These are phyloP conservation scores for Ascocoryne sarcoides DNA, from an alignment of 2,329 filamentous ascomycete genomes.

Conservation along the genomic window DNA sequence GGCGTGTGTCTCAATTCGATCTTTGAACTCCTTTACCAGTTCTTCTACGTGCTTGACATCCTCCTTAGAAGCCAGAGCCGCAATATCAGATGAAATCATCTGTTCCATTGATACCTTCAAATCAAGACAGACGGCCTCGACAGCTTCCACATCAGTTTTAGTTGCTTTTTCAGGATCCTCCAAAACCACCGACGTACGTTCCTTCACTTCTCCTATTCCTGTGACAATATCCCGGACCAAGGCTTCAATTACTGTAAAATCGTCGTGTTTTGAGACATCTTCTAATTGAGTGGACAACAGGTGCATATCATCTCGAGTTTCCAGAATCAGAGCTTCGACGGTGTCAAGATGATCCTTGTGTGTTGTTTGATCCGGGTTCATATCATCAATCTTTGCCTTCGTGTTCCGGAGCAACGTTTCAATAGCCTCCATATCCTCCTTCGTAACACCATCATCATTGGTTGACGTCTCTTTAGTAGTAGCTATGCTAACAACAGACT, in stretches of 20 bases:
- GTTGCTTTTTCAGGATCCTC: constrained; percentile 52
- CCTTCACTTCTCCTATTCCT: constrained; percentile 64
- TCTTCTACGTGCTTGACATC: constrained; percentile 63
- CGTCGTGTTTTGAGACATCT: constrained; percentile 65
- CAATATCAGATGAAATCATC: constrained; percentile 61
- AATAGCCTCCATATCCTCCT: constrained; percentile 83
- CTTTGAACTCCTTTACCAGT: constrained; percentile 65
- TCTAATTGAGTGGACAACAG: constrained; percentile 60
- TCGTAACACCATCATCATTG: constrained; percentile 47
- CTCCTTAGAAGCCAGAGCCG: constrained; percentile 64
- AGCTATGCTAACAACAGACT: constrained; percentile 48
- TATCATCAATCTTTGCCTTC: constrained; percentile 78
- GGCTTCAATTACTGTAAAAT: constrained; percentile 67
- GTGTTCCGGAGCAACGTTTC: constrained; percentile 86
- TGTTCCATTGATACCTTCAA: constrained; percentile 72
- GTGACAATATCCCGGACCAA: constrained; percentile 70
- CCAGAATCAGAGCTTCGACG: constrained; percentile 50
- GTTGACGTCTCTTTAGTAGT: constrained; percentile 32
- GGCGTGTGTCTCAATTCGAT: constrained; percentile 57
- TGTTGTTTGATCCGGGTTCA: constrained; percentile 64
- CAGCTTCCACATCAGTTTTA: constrained; percentile 73
- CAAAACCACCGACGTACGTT: constrained; percentile 34
- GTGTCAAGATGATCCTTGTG: constrained; percentile 54
- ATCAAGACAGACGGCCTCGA: constrained; percentile 76
- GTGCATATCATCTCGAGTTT: constrained; percentile 66